Base-by-base conservation (phyloP, 106 monocot genomes). In the Posidonia australis region DNA sequence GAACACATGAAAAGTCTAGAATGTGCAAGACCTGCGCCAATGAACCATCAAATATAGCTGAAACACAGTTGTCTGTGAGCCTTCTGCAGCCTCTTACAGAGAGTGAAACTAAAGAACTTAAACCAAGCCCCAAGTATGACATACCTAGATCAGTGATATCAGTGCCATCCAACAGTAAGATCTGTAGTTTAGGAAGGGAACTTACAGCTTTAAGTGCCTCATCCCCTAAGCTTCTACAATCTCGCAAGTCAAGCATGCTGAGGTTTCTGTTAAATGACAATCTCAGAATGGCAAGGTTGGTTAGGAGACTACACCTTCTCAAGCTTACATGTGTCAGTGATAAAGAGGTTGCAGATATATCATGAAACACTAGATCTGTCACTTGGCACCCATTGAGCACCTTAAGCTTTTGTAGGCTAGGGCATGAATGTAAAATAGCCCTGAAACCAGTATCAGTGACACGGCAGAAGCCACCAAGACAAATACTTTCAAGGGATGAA, bases 351-450 rank as follows among this genome's bases (percentile, higher is more conserved):
- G 86, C 90, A 52, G 77, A 76, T n/a, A 98, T 98, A 69, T 98
- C 96, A 67, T 90, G 96, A 61, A 98, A 90, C 25, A 90, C 74
- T 20, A 90, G 79, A 70, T 98, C 96, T 17, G 96, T 98, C n/a
- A 98, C 48, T 57, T 90, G 90, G 69, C 80, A 87, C 44, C 96
- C 96, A 70, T 83, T 76, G 41, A 80, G 87, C 23, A 98, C 77
- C 71, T 74, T 77, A 53, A 98, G 79, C 63, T 84, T 84, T 10
- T 52, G 74, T 60, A 98, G 79, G 13, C 63, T 79, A 56, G 84
- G 74, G 65, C 90, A 87, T 25, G 84, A 80, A 64, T 98, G 90
- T 46, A 90, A 74, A 36, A 98, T 77, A 26, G 77, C 90, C 73
- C 90, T 80, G 63, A 98, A 90, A 59, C 96, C 90, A 19, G 84